Evolutionary conservation across 2,329 filamentous ascomycete genomes (phyloP).

Genomic region (Colletotrichum kahawae): DNA sequence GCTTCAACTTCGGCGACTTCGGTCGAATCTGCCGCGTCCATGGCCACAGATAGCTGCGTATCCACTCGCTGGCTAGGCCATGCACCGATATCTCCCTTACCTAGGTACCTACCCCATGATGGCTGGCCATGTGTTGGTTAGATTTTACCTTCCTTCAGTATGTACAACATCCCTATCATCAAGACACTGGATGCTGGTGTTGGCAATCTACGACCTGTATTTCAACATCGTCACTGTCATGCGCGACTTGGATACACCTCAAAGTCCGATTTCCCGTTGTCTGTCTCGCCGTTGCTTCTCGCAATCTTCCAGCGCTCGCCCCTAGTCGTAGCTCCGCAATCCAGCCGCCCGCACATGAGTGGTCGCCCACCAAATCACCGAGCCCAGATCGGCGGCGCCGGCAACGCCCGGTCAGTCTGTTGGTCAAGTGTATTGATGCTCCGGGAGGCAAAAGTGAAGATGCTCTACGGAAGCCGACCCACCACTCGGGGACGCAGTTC

Average conservation of each 20-base stretch:
- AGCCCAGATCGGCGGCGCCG: background rate
- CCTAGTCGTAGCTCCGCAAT: background rate
- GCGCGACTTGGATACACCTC: background rate
- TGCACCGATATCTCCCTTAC: background rate
- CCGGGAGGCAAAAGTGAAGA: background rate
- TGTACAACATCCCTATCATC: background rate
- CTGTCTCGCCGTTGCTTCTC: background rate
- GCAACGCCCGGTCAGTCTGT: background rate
- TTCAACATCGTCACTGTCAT: background rate
- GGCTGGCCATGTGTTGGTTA: background rate
- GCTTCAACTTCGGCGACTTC: slow-evolving; percentile 20
- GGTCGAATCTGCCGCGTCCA: background rate
- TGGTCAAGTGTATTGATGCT: background rate
- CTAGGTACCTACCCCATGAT: background rate
- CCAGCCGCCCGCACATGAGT: background rate
- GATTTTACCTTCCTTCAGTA: background rate
- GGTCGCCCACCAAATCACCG: background rate
- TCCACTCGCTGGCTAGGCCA: background rate
- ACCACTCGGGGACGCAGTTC: background rate
- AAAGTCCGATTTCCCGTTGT: background rate
- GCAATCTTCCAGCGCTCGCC: background rate
- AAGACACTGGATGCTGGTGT: background rate
- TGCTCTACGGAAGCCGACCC: background rate
- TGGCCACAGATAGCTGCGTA: background rate
- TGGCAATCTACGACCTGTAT: background rate